Base-by-base conservation (phyloP, 352 stramenopile genomes). In the Phytophthora vignae region DNA sequence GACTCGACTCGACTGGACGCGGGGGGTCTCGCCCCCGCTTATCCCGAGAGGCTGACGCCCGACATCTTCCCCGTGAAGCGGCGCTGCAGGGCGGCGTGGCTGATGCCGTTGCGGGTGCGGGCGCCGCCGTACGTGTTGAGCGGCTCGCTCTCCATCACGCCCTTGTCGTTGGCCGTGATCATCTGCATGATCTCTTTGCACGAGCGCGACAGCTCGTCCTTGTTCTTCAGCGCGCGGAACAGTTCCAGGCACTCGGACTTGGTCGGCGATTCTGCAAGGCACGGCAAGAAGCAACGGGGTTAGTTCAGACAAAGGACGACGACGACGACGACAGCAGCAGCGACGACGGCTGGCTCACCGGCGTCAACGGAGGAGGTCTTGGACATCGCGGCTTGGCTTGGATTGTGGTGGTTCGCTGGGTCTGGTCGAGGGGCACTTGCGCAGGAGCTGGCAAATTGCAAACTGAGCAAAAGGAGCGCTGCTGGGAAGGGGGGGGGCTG, bases 1-100 rank as follows among this genome's bases (percentile, higher is more conserved):
- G 58, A 73, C 69, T 73, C 31, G 50, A 72, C 60, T 48, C 40
- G 40, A n/a, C n/a, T 66, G 42, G 21, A 73, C 56, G 61, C 36
- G 60, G 38, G 27, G 27, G 42, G 31, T 67, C 66, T 56, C 5
- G 3, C 1, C 42, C 40, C 44, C n/a, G 22, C 59, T 77, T 69
- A 93, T 0, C 76, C 58, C 33, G 78, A 88, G 40, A 90, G 79
- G 33, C 76, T 74, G 21, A 85, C 79, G 50, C 88, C 88, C 29
- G 88, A 93, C 88, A 93, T 93, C 74, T 93, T 93, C 81, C 88
- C 88, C 49, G 88, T 95, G 77, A 89, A 92, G 65, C 85, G 88
- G 27, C 88, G 81, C 70, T 95, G 88, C 17, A 95, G 76, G 17
- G 85, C 83, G 21, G 88, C 88, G 69, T 93, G 88, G 64, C 84